A percentile compares a stretch with the other conserved stretches of the same genome.
These are phyloP conservation scores for Paracoccidioides brasiliensis DNA, from an alignment of 2,329 filamentous ascomycete species.

Conservation along the genomic window DNA sequence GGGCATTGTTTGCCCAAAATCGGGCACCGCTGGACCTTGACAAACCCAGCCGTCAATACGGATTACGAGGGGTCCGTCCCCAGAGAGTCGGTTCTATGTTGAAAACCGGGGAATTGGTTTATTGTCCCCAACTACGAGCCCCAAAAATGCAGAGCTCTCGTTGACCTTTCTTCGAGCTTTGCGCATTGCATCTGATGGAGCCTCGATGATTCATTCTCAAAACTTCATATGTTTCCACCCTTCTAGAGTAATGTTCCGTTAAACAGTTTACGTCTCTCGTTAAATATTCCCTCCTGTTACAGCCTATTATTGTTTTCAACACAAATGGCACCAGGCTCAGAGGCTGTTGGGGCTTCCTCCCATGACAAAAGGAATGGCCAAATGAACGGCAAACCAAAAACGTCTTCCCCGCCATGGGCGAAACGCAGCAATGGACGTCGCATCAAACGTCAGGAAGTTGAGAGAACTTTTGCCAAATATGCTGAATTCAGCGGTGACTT, in stretches of 20 bases:
- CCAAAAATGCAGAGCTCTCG: not conserved
- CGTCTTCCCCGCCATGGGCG: not conserved
- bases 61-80: no score
- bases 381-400: conserved; percentile 1
- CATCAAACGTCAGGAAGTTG: conserved; percentile 29
- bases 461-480: conserved; percentile 31
- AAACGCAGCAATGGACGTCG: conserved; percentile 12
- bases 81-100: not conserved
- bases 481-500: conserved; percentile 45
- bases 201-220: not conserved
- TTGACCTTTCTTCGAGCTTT: not conserved
- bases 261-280: not conserved
- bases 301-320: not conserved
- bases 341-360: not conserved
- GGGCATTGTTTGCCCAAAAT: not conserved
- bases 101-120: not conserved
- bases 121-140: no score
- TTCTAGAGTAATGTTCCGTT: not conserved
- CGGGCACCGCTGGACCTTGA: not conserved
- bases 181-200: no score
- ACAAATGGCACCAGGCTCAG: not conserved
- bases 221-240: not conserved
- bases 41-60: not conserved
- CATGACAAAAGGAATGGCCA: not conserved
- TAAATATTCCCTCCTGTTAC: not conserved